These are phyloP conservation scores for Fraxinus ornus DNA, from an alignment of 305 asterid species.

Conservation along the genomic window DNA sequence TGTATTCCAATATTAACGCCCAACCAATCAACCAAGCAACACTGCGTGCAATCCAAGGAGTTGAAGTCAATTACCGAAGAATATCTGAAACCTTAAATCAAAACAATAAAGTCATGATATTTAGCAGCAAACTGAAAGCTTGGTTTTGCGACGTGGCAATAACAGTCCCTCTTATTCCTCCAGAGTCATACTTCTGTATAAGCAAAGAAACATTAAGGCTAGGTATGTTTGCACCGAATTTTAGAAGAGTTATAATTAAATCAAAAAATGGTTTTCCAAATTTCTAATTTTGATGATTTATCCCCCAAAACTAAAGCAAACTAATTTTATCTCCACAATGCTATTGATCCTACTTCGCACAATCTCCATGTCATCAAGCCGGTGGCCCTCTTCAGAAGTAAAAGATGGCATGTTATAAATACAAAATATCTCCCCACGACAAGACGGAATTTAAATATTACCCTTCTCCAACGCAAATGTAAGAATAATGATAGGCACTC, in stretches of 20 bases:
- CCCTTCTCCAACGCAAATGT: slow-evolving; percentile 97
- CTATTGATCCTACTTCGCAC: background rate
- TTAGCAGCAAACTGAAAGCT: slow-evolving; percentile 10
- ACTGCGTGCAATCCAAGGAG: too few species aligned
- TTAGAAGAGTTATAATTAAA: background rate
- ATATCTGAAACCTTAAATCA: background rate
- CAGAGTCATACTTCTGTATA: background rate
- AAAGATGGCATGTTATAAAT: slow-evolving; percentile 1
- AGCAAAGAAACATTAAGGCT: background rate
- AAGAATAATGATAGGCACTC: slow-evolving; percentile 97
- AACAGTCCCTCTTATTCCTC: background rate
- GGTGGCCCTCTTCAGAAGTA: background rate
- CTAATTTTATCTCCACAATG: background rate
- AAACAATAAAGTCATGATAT: background rate
- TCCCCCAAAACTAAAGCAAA: background rate
- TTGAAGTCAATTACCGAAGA: background rate
- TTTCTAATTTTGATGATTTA: background rate
- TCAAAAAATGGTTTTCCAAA: background rate
- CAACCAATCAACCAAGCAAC: too few species aligned
- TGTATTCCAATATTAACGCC: too few species aligned
- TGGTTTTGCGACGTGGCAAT: background rate
- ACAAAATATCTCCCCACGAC: background rate
- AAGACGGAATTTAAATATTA: slow-evolving; percentile 26
- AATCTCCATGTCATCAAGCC: background rate
- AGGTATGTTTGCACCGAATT: slow-evolving; percentile 12